Evolutionary conservation across 148 eudicot genomes (phyloP), one percentile per base, ranked within the genome.

Genomic region (Silene latifolia): DNA sequence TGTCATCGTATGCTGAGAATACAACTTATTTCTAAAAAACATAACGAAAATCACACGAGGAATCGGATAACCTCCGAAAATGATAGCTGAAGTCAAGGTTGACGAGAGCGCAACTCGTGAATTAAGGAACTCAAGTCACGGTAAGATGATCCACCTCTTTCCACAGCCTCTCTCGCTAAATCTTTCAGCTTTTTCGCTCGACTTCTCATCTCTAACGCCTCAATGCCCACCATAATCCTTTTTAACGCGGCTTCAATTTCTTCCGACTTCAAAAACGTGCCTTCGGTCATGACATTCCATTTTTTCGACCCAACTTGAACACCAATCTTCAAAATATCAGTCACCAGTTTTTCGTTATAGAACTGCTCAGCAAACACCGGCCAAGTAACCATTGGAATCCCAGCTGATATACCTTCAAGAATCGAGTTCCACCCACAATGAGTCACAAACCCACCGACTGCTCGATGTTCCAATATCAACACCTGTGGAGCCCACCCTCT

Each of bases 281-380:
- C 53, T 51, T 70, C 61, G 1, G 42, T 21, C 60, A 54, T 70
- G 39, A 70, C 44, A 70, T 77, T 15, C 73, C 83, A 80, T 57
- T 70, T 20, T 68, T 35, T 63, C 5, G 76, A 76, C 51, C 91
- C 91, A 23, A 88, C 83, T 3, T 76, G 71, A 46, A 84, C 80
- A 20, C 91, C 91, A 19, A 76, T 80, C 76, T 62, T 80, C 60
- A 80, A 35, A 15, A 75, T 65, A 13, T 75, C 68, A 8, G 72
- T 71, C 10, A 81, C 69, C 69, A 82, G 11, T 63, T 75, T 82
- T 69, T 82, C 82, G 5, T 80, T 80, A 23, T 48, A 73, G 35
- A 81, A 81, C 21, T 77, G 83, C n/a, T 81, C 83, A 0, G 78
- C 77, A 54, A 68, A 81, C 29, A 73, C 51, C 3, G 83, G 83